Conservation (phyloP, 495 filamentous ascomycete genomes). For the Penicillium flavigenum region DNA sequence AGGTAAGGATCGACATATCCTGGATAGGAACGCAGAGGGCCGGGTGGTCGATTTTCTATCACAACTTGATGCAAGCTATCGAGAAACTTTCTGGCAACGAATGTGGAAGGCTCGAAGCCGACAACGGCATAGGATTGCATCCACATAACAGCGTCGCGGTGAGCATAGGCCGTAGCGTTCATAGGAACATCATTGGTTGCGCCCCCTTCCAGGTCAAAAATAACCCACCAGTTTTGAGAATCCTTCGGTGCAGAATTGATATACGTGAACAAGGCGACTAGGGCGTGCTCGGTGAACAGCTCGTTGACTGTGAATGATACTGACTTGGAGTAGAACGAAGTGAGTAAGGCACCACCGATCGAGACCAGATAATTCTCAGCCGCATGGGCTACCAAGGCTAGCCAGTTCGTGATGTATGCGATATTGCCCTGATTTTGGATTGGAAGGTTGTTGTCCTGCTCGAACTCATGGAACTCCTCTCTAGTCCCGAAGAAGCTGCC, state of each 20-base stretch:
- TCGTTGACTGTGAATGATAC: conserved; percentile 51
- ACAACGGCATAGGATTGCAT: conserved; percentile 46
- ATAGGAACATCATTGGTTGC: conserved; percentile 39
- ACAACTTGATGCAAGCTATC: conserved; percentile 45
- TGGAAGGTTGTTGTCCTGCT: conserved; percentile 30
- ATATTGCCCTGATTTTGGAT: conserved; percentile 27
- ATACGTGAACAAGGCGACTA: conserved; percentile 44
- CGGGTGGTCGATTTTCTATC: conserved; percentile 24
- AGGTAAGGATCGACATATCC: conserved; percentile 70
- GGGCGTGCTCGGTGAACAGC: conserved; percentile 31
- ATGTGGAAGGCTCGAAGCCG: conserved; percentile 32
- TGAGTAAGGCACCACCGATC: conserved; percentile 30
- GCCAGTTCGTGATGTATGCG: conserved; percentile 52
- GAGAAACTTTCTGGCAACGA: conserved; percentile 38
- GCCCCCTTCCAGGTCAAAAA: conserved; percentile 46
- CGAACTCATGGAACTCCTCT: conserved; percentile 38
- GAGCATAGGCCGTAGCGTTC: conserved; percentile 45
- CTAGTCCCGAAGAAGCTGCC: conserved; percentile 45
- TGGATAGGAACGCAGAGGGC: conserved; percentile 53
- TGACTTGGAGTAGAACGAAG: conserved; percentile 47
- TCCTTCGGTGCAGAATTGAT: conserved; percentile 48
- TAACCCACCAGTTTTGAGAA: conserved; percentile 43
- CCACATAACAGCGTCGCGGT: conserved; percentile 49
- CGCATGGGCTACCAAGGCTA: conserved; percentile 46
- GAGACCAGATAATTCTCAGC: conserved; percentile 42